phyloP scores from a whole-genome alignment of 2,329 filamentous ascomycete species.

The Pseudocercospora crystallina region DNA sequence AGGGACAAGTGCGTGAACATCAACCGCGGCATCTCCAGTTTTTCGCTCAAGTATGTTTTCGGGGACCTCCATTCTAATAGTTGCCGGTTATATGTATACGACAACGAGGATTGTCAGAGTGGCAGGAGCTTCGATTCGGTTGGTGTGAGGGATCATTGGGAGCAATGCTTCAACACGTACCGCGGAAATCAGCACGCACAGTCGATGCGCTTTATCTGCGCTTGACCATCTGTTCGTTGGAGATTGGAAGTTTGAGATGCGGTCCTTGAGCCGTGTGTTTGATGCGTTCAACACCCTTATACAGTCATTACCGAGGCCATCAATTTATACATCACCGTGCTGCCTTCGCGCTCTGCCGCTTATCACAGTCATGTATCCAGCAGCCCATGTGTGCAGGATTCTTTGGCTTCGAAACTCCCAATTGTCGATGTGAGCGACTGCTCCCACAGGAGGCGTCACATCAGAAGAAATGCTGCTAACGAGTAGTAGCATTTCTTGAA shows the following conservation, averaged over 20 bases:
- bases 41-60: constrained; percentile 12
- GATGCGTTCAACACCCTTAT: too few relatives aligned
- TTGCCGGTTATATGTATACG: constrained; percentile 4
- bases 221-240: too few relatives aligned
- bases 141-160: constrained; percentile 2
- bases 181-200: background rate
- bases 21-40: constrained; percentile 6
- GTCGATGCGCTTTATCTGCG: background rate
- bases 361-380: constrained; percentile 49
- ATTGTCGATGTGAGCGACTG: constrained; percentile 25
- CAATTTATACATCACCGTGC: background rate
- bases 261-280: too few relatives aligned
- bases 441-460: constrained; percentile 35
- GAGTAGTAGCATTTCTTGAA: constrained; percentile 63
- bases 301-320: constrained; percentile 4
- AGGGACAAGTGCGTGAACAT: constrained; percentile 6
- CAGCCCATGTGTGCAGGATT: constrained; percentile 49
- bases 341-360: background rate
- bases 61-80: constrained; percentile 1
- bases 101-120: constrained; percentile 7
- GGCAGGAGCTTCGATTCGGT: background rate
- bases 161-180: constrained; percentile 2
- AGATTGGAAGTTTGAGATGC: too few relatives aligned
- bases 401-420: constrained; percentile 46
- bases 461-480: constrained; percentile 42